A percentile compares a stretch with the other conserved stretches of the same genome.
phyloP scores from a whole-genome alignment of 331 rosid species.

The Malus hybrid region DNA sequence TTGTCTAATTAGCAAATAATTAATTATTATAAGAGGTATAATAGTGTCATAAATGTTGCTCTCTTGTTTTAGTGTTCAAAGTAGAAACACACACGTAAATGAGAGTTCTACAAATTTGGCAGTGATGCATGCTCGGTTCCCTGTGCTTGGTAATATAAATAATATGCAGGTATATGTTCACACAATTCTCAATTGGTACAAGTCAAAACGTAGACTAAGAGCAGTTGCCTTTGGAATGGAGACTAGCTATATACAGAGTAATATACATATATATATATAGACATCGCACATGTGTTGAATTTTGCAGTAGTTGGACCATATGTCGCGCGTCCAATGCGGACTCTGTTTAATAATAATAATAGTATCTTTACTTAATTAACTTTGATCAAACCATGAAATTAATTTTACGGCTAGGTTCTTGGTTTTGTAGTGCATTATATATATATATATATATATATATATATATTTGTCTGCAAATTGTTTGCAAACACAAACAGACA shows the following conservation, averaged over 20 bases:
- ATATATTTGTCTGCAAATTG: too few species aligned
- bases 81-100: neutral
- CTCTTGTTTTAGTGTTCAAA: neutral
- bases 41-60: neutral
- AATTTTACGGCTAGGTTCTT: neutral
- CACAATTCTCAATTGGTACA: neutral
- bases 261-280: too few species aligned
- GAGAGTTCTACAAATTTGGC: neutral
- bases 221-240: conserved; percentile 19
- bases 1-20: too few species aligned
- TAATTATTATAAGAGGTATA: too few species aligned
- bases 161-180: neutral
- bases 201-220: conserved; percentile 18
- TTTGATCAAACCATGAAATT: neutral
- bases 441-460: too few species aligned
- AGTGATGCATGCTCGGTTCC: conserved; percentile 9
- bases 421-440: neutral
- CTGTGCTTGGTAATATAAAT: neutral
- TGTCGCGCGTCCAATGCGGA: neutral
- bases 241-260: too few species aligned
- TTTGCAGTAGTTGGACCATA: neutral
- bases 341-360: neutral
- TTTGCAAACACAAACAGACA: too few species aligned
- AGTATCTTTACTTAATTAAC: neutral
- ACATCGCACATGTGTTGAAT: neutral